Percentiles rank a stretch among this genome's conserved stretches.
Conservation (phyloP, 2,329 filamentous ascomycete genomes). For the Cordyceps cateniannulata region DNA sequence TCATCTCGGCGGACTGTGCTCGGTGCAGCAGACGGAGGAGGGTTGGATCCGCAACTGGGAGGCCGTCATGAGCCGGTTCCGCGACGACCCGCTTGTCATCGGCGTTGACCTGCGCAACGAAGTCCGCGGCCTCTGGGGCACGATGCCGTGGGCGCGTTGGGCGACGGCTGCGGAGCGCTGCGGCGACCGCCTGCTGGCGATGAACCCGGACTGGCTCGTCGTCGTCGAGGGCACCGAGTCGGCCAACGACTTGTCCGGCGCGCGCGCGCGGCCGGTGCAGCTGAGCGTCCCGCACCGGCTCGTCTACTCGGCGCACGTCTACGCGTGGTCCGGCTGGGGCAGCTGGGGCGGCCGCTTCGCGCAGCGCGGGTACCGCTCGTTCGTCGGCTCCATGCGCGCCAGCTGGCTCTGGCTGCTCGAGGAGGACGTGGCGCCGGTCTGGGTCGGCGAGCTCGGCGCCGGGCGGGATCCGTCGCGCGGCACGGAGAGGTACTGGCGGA, state of each 20-base stretch:
- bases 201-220: constrained; percentile 60
- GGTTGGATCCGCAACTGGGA: constrained; percentile 63
- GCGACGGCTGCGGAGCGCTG: constrained; percentile 57
- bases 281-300: constrained; percentile 49
- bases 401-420: constrained; percentile 61
- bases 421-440: constrained; percentile 46
- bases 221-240: constrained; percentile 63
- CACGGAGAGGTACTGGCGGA: constrained; percentile 59
- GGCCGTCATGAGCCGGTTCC: constrained; percentile 53
- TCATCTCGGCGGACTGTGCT: constrained; percentile 53
- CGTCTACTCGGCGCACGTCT: constrained; percentile 64
- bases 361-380: constrained; percentile 55
- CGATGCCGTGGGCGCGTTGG: constrained; percentile 60
- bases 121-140: constrained; percentile 62
- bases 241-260: constrained; percentile 57
- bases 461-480: constrained; percentile 46
- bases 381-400: constrained; percentile 53
- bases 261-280: constrained; percentile 46
- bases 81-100: constrained; percentile 54
- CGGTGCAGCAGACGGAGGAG: constrained; percentile 56
- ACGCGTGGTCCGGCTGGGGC: constrained; percentile 66
- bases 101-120: constrained; percentile 64
- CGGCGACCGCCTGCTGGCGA: constrained; percentile 51
- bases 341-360: constrained; percentile 53
- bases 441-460: constrained; percentile 62